phyloP scores from a whole-genome alignment of 2,329 filamentous ascomycete species.

The Lanzia echinophila region DNA sequence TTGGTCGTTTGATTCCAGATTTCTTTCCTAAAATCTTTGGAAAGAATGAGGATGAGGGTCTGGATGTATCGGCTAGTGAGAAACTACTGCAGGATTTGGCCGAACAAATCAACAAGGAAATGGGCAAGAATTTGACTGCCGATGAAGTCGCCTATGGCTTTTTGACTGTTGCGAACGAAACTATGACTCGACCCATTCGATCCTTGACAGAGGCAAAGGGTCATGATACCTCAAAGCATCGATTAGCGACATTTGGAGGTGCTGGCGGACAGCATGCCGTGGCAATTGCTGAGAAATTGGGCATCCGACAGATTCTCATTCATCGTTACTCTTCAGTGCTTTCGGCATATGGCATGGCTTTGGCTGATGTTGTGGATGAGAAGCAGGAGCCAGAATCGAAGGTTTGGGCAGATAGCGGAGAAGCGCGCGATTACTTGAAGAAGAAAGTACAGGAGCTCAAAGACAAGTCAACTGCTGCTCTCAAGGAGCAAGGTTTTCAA shows the following conservation, averaged over 20 bases:
- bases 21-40: conserved; percentile 97
- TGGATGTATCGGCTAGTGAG: conserved; percentile 71
- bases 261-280: conserved; percentile 89
- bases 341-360: conserved; percentile 86
- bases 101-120: conserved; percentile 70
- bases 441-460: conserved; percentile 74
- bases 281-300: conserved; percentile 79
- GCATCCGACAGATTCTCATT: conserved; percentile 77
- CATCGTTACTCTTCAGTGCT: conserved; percentile 85
- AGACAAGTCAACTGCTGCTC: conserved; percentile 59
- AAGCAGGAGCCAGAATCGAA: conserved; percentile 69
- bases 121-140: conserved; percentile 61
- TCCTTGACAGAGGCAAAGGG: conserved; percentile 89
- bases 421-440: conserved; percentile 56
- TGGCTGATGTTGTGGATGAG: conserved; percentile 90
- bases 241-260: conserved; percentile 87
- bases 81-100: conserved; percentile 70
- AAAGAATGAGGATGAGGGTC: conserved; percentile 72
- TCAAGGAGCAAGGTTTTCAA: conserved; percentile 73
- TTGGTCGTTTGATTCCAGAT: conserved; percentile 77
- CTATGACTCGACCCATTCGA: conserved; percentile 85
- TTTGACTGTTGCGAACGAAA: conserved; percentile 82
- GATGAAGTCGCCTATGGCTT: conserved; percentile 90
- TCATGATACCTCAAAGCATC: conserved; percentile 82
- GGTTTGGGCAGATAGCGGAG: conserved; percentile 52